These are phyloP conservation scores for Alternaria postmessia DNA, from an alignment of 2,329 filamentous ascomycete genomes.

Conservation along the genomic window DNA sequence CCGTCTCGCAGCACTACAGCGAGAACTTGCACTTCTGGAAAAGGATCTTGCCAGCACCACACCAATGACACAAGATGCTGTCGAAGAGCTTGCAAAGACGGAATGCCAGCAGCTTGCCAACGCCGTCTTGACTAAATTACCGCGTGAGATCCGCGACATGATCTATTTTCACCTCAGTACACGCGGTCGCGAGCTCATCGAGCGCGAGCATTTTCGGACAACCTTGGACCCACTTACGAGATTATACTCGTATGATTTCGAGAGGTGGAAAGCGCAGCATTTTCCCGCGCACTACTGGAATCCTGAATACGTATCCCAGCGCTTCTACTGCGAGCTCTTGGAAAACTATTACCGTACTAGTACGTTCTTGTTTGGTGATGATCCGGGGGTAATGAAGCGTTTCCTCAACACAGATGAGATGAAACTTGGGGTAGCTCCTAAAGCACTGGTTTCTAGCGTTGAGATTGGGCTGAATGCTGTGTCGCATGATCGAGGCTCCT, in stretches of 20 bases:
- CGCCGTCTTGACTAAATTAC: slow-evolving; percentile 16
- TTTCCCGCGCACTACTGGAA: slow-evolving; percentile 31
- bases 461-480: slow-evolving; percentile 29
- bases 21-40: slow-evolving; percentile 16
- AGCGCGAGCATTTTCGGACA: slow-evolving; percentile 31
- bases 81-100: slow-evolving; percentile 22
- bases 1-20: slow-evolving; percentile 11
- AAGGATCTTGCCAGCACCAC: slow-evolving; percentile 11
- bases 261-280: slow-evolving; percentile 27
- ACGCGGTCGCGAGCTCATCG: slow-evolving; percentile 17
- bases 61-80: slow-evolving; percentile 8
- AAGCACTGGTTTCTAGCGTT: slow-evolving; percentile 18
- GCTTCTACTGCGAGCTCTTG: slow-evolving; percentile 22
- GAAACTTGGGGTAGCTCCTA: slow-evolving; percentile 15
- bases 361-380: slow-evolving; percentile 28
- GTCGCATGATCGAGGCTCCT: slow-evolving; percentile 26
- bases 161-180: slow-evolving; percentile 26
- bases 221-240: slow-evolving; percentile 26
- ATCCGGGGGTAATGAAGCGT: slow-evolving; percentile 22
- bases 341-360: slow-evolving; percentile 32
- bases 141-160: slow-evolving; percentile 31
- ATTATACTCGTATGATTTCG: slow-evolving; percentile 25
- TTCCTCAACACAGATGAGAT: slow-evolving; percentile 29
- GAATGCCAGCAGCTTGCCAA: slow-evolving; percentile 23
- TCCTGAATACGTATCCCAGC: slow-evolving; percentile 7